phyloP scores from a whole-genome alignment of 164 flowering plant genomes.

The Annona squamosa region DNA sequence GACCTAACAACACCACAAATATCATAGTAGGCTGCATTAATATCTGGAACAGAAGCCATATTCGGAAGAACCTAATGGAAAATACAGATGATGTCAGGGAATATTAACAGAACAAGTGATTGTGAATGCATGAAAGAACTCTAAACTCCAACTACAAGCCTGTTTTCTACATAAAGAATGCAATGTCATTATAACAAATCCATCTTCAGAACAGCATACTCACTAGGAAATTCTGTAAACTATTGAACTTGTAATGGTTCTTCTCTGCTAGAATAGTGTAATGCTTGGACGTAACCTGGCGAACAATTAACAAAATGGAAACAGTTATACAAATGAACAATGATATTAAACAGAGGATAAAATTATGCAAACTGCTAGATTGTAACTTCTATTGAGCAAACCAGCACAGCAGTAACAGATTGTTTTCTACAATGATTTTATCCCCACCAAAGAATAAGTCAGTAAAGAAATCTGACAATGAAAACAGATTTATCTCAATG shows the following conservation, averaged over 20 bases:
- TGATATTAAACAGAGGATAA: background rate
- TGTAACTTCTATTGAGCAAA: no score
- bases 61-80: constrained; percentile 77
- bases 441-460: no score
- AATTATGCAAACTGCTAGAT: no score
- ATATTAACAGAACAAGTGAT: background rate
- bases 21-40: constrained; percentile 71
- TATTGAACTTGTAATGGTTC: constrained; percentile 78
- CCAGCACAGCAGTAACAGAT: no score
- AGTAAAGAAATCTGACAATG: no score
- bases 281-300: constrained; percentile 77
- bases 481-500: no score
- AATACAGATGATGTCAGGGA: background rate
- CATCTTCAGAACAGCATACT: constrained; percentile 2
- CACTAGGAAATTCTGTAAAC: constrained; percentile 73
- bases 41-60: constrained; percentile 84
- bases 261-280: constrained; percentile 73
- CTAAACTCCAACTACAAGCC: background rate
- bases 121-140: background rate
- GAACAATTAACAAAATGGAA: background rate
- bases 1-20: constrained; percentile 73
- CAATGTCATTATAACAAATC: background rate
- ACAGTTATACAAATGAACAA: background rate
- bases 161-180: background rate
- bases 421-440: no score